Percentiles rank a stretch among this genome's conserved stretches.
Evolutionary conservation across 2,329 filamentous ascomycete genomes (phyloP).

Genomic region (Colletotrichum truncatum): DNA sequence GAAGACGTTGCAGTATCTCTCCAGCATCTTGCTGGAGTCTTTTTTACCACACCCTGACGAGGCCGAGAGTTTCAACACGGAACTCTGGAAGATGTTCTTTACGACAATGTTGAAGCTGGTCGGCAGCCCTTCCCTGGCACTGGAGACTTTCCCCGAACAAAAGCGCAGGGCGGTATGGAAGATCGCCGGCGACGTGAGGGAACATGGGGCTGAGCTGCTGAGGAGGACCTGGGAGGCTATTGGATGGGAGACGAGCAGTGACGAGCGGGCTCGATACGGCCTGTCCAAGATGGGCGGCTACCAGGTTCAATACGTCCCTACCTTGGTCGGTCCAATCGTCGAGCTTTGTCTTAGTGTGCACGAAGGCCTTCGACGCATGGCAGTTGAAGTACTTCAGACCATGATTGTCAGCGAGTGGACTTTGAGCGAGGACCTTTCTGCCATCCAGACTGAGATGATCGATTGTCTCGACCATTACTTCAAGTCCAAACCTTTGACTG

Average conservation of each 20-base stretch:
- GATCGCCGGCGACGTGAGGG: constrained; percentile 94
- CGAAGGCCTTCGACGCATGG: constrained; percentile 87
- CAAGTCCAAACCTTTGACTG: constrained; percentile 87
- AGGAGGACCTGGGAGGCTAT: constrained; percentile 92
- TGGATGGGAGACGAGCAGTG: constrained; percentile 89
- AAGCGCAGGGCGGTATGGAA: constrained; percentile 98
- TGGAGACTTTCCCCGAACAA: constrained; percentile 97
- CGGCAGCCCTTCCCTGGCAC: constrained; percentile 84
- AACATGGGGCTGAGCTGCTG: constrained; percentile 87
- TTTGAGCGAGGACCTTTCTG: constrained; percentile 87
- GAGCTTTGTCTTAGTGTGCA: constrained; percentile 96
- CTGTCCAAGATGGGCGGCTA: constrained; percentile 91
- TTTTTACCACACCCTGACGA: constrained; percentile 92
- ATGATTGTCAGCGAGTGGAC: constrained; percentile 99
- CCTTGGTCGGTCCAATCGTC: constrained; percentile 89
- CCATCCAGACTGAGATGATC: constrained; percentile 96
- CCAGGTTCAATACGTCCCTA: constrained; percentile 97
- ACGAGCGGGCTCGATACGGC: constrained; percentile 82
- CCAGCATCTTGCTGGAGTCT: constrained; percentile 79
- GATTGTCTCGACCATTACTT: constrained; percentile 91
- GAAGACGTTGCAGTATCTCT: constrained; percentile 84
- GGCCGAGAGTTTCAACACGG: constrained; percentile 90
- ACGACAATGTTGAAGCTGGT: constrained; percentile 88
- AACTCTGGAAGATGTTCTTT: constrained; percentile 94
- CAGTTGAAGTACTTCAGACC: constrained; percentile 91